These are phyloP conservation scores for Colletotrichum tropicale DNA, from an alignment of 2,329 filamentous ascomycete species.

Conservation along the genomic window DNA sequence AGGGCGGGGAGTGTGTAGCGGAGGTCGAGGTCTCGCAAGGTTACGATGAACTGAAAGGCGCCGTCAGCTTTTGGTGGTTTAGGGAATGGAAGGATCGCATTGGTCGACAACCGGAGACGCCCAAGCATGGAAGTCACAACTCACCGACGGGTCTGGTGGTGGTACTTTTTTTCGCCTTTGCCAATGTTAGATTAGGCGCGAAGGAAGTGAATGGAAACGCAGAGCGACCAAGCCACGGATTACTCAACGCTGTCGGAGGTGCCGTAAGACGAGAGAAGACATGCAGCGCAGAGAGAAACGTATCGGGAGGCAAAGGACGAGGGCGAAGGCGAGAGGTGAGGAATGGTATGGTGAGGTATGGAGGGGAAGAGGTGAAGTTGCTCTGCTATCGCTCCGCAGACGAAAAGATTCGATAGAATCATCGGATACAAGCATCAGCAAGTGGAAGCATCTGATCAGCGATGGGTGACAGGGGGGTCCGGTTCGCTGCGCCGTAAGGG, in stretches of 20 bases:
- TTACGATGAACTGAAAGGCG: neutral
- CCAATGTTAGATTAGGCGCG: neutral
- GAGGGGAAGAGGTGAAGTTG: neutral
- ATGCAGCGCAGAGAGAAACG: neutral
- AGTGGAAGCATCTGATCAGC: conserved; percentile 1
- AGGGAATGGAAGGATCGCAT: neutral
- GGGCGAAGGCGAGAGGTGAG: neutral
- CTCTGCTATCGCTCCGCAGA: neutral
- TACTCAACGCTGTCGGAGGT: neutral
- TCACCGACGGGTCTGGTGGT: conserved; percentile 3
- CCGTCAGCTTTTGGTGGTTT: conserved; percentile 14
- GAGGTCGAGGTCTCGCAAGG: neutral
- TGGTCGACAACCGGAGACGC: neutral
- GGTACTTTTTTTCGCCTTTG: neutral
- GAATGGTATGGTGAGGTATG: neutral
- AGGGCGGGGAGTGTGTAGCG: neutral
- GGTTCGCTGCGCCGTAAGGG: neutral
- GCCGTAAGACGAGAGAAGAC: neutral
- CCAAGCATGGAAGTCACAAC: conserved; percentile 6
- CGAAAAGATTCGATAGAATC: conserved; percentile 12
- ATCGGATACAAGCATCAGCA: conserved; percentile 11
- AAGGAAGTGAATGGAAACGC: neutral
- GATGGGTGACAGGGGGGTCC: neutral
- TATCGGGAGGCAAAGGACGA: neutral
- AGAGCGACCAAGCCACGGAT: neutral